Conservation (phyloP, 495 filamentous ascomycete genomes). For the Bacidia gigantensis region DNA sequence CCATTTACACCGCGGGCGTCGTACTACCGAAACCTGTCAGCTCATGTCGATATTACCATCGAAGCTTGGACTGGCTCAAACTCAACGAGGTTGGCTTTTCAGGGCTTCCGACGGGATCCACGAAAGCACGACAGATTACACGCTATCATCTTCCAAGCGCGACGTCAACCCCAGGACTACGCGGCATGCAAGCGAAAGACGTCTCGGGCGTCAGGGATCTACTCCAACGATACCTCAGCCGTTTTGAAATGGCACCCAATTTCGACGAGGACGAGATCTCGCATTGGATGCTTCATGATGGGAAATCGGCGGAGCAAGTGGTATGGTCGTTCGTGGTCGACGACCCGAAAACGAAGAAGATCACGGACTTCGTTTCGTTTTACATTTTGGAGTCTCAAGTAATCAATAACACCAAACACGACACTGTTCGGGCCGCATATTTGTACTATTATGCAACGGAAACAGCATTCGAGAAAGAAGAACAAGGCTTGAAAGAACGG, state of each 20-base stretch:
- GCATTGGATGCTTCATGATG: slow-evolving; percentile 73
- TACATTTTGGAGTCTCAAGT: slow-evolving; percentile 89
- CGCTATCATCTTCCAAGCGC: slow-evolving; percentile 63
- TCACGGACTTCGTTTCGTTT: slow-evolving; percentile 95
- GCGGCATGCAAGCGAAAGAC: slow-evolving; percentile 71
- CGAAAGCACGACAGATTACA: slow-evolving; percentile 62
- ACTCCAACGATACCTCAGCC: slow-evolving; percentile 61
- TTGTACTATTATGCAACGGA: slow-evolving; percentile 94
- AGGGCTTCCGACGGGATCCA: slow-evolving; percentile 64
- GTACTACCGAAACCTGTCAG: slow-evolving; percentile 80
- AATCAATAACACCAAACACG: slow-evolving; percentile 63
- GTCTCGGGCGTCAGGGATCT: slow-evolving; percentile 62
- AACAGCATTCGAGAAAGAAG: slow-evolving; percentile 48
- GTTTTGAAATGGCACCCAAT: slow-evolving; percentile 70
- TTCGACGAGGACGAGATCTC: slow-evolving; percentile 67
- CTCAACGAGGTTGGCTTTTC: slow-evolving; percentile 87
- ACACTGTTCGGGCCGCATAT: slow-evolving; percentile 72
- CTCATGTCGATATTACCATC: slow-evolving; percentile 90
- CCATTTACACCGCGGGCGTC: slow-evolving; percentile 86
- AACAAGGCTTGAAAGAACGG: slow-evolving; percentile 49
- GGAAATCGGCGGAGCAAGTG: slow-evolving; percentile 53
- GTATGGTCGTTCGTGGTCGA: slow-evolving; percentile 90
- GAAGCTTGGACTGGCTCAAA: slow-evolving; percentile 87
- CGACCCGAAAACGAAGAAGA: slow-evolving; percentile 54
- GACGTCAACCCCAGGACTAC: slow-evolving; percentile 57